Conservation (phyloP, 192 early-diverging fungal genomes). For the Diversispora eburnea region DNA sequence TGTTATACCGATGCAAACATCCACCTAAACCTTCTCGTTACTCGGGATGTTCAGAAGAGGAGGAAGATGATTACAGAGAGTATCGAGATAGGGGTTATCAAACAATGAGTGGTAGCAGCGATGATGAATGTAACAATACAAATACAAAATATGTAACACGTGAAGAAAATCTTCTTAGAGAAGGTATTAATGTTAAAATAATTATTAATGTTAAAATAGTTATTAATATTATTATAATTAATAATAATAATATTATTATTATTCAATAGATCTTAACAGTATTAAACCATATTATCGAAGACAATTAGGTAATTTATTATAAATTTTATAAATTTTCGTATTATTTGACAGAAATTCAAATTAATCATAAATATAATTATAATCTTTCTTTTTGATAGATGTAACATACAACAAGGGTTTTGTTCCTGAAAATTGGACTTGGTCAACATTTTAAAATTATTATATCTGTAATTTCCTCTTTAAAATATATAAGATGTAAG, state of each 20-base stretch:
- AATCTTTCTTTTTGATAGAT: neutral
- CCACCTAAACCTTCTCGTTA: neutral
- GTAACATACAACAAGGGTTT: neutral
- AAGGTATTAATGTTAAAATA: neutral
- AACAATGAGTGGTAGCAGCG: neutral
- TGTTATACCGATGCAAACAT: neutral
- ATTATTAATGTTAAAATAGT: neutral
- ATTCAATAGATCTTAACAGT: neutral
- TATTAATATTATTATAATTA: neutral
- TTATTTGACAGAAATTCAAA: neutral
- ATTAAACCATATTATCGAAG: too few relatives aligned
- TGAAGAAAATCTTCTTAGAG: neutral
- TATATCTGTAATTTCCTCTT: too few relatives aligned
- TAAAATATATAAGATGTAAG: too few relatives aligned
- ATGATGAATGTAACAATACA: neutral
- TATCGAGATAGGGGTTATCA: neutral
- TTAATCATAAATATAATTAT: neutral
- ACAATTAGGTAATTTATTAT: too few relatives aligned
- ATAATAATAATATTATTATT: neutral
- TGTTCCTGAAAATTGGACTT: neutral
- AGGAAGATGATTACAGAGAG: neutral
- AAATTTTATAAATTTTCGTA: too few relatives aligned
- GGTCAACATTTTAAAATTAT: conserved; percentile 8
- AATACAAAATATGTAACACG: neutral
- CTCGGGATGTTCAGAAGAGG: neutral